Percentiles rank a stretch among this genome's conserved stretches.
Evolutionary conservation across 164 flowering plant genomes (phyloP).

Genomic region (Magnolia sinica): DNA sequence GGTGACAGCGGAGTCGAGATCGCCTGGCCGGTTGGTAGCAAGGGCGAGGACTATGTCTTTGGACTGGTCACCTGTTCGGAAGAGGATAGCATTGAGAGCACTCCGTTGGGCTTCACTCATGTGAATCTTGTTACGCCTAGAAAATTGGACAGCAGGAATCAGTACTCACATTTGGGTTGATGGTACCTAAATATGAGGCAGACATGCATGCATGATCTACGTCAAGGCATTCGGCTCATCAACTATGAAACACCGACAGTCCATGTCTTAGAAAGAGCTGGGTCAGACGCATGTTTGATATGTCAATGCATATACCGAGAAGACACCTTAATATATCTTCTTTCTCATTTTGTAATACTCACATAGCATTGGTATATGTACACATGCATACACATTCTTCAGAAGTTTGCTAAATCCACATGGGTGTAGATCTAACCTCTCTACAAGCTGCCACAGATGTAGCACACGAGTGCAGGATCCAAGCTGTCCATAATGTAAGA

Average conservation of each 20-base stretch:
- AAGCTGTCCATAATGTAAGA: too few relatives aligned
- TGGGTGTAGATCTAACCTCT: too few relatives aligned
- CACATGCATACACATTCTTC: too few relatives aligned
- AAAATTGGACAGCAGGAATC: constrained; percentile 2
- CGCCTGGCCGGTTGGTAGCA: constrained; percentile 97
- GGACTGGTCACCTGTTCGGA: constrained; percentile 97
- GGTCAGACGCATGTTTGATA: too few relatives aligned
- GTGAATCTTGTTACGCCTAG: constrained; percentile 92
- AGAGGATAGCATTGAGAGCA: constrained; percentile 95
- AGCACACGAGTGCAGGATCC: too few relatives aligned
- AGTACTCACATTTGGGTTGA: neutral
- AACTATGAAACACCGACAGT: neutral
- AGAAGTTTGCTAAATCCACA: too few relatives aligned
- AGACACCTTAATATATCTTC: too few relatives aligned
- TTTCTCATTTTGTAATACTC: too few relatives aligned
- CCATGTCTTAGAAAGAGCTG: neutral
- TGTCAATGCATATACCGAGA: too few relatives aligned
- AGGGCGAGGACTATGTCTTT: constrained; percentile 95
- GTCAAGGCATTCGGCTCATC: neutral
- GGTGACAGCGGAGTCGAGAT: constrained; percentile 90
- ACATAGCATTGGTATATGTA: too few relatives aligned
- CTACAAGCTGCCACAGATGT: too few relatives aligned
- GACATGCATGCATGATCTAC: neutral
- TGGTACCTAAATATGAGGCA: too few relatives aligned
- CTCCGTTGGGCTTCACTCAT: constrained; percentile 99